Evolutionary conservation across 495 filamentous ascomycete genomes (phyloP), one percentile per base, ranked within the genome.

Genomic region (Hyaloscypha bicolor): DNA sequence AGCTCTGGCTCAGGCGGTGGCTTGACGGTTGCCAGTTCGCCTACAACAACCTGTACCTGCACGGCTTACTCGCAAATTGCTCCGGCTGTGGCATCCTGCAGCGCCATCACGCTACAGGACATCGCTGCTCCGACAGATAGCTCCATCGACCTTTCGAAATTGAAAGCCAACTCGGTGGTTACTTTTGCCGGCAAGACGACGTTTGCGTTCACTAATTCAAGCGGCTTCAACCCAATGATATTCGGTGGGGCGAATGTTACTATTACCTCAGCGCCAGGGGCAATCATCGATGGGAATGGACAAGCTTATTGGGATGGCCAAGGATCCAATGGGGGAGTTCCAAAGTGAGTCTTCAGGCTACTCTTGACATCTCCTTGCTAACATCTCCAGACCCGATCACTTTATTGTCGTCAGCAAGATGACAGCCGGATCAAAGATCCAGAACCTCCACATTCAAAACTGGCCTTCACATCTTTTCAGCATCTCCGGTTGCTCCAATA

Each of bases 281-380:
- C 75, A 51, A 69, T 81, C 25, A 80, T 84, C 37, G 78, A 83
- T 64, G 80, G 80, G 29, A 81, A 83, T 66, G 81, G 81, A 42
- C 68, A 67, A 21, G 73, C 74, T 9, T 83, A 79, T 70, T 83
- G 81, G 81, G 81, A 83, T 63, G 81, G 81, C 11, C 63, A 79
- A 53, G 81, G 81, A n/a, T 78, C 76, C 16, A 82, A 83, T 63
- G 79, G 79, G n/a, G 80, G 80, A 19, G 65, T 73, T 32, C 71
- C 73, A 39, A 82, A 82, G 77, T 73, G 63, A 57, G 64, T 56
- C 30, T 45, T 33, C 9, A 21, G 35, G 72, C 52, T 35, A 60
- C 51, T 25, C 39, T 32, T 16, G 29, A 30, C 52, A 31, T 22
- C 16, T 3, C 16, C 2, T 21, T 29, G 63, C 55, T 69, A 64